Evolutionary conservation across 2,329 filamentous ascomycete species (phyloP), one percentile per base, ranked within the genome.

Genomic region (Verticillium nubilum): DNA sequence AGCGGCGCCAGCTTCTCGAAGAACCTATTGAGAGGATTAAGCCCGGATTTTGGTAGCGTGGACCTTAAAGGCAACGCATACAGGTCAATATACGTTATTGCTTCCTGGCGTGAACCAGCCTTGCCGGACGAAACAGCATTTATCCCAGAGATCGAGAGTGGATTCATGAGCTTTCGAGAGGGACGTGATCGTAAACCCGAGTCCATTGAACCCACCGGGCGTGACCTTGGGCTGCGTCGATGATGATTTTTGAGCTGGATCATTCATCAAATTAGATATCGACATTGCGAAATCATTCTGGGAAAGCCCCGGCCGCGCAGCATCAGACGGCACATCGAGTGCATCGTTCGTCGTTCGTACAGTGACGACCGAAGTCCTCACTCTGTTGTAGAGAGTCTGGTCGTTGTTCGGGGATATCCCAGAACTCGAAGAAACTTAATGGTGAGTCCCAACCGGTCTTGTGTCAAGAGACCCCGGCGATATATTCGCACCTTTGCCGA

Each of bases 51-150:
- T 15, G 12, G 6, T 3, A 37, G 15, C 17, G n/a, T 37, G 33
- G 33, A 5, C 6, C 5, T 4, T 37, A 15, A 29, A 31, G n/a
- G 15, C 4, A 1, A 2, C 5, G 47, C 63, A 60, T n/a, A 66
- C 64, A 66, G 25, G n/a, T 65, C 64, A 28, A 64, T 62, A 25
- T 67, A 67, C 1, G 65, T 67, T 12, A 67, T 63, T 26, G 65
- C 65, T 13, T 67, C 65, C 57, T 67, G 64, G 2, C 62, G 65
- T 67, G 7, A 67, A 67, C 61, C 65, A 66, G 10, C 65, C 65
- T 37, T 67, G 64, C 1, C 65, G 65, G 5, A 66, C 65, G 9
- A 67, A 66, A 1, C 65, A 64, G 52, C 63, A 64, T 37, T 64
- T 67, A 19, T 67, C 66, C 63, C 64, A 66, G 28, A 67, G 50